Evolutionary conservation across 345 rosid genomes (phyloP).

Genomic region (Arabidopsis suecica): DNA sequence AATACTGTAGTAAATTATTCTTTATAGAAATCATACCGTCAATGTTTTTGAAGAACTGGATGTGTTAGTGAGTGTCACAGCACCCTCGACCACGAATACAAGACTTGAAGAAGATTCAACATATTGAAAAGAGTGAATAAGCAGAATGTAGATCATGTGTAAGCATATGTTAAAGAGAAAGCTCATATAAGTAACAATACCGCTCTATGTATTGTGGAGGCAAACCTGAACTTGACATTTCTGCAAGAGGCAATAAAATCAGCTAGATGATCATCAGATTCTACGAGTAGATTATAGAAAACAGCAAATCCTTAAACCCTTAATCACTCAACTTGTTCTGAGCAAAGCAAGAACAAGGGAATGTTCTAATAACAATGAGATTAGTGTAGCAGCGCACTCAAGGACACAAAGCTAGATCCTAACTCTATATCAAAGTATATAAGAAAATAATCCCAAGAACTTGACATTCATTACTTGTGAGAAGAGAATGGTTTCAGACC

Average conservation of each 20-base stretch:
- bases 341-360: neutral
- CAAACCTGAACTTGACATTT: constrained; percentile 74
- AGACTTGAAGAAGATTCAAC: constrained; percentile 54
- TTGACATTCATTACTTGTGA: constrained; percentile 7
- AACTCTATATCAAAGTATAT: neutral
- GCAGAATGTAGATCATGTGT: constrained; percentile 25
- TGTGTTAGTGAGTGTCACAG: constrained; percentile 56
- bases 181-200: constrained; percentile 42
- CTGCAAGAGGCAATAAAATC: constrained; percentile 54
- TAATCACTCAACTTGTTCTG: neutral
- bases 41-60: constrained; percentile 53
- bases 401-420: constrained; percentile 10
- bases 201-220: constrained; percentile 73
- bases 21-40: constrained; percentile 52
- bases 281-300: neutral
- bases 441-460: constrained; percentile 8
- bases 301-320: constrained; percentile 1
- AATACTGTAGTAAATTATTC: neutral
- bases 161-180: neutral
- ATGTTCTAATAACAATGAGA: constrained; percentile 4
- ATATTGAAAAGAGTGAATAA: constrained; percentile 4
- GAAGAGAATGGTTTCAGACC: constrained; percentile 50
- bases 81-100: constrained; percentile 78
- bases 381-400: neutral
- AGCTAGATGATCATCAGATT: constrained; percentile 5